Evolutionary conservation across 176 grass and related monocot genomes (phyloP).

Genomic region (Avena insularis): DNA sequence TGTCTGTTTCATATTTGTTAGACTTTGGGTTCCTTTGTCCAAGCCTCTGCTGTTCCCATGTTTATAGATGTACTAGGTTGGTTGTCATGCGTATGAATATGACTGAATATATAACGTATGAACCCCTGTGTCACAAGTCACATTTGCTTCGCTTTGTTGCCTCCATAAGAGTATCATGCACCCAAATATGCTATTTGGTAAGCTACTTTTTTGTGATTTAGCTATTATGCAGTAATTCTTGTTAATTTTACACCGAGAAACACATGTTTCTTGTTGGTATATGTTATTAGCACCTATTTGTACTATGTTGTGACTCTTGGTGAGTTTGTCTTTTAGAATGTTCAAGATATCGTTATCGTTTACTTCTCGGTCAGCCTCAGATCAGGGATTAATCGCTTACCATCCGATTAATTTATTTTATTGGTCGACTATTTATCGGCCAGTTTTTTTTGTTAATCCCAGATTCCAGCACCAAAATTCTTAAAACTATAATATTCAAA

Average conservation of each 20-base stretch:
- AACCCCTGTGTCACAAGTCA: background rate
- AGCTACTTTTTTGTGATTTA: background rate
- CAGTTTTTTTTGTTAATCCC: too few species aligned
- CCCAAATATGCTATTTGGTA: constrained; percentile 21
- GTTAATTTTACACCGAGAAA: background rate
- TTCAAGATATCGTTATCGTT: too few species aligned
- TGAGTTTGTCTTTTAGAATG: constrained; percentile 10
- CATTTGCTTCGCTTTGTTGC: background rate
- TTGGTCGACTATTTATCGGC: too few species aligned
- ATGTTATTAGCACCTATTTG: background rate
- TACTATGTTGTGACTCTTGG: background rate
- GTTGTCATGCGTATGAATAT: background rate
- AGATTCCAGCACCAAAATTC: too few species aligned
- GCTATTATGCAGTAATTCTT: background rate
- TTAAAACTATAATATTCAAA: too few species aligned
- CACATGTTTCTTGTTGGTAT: constrained; percentile 1
- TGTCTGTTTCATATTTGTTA: constrained; percentile 26
- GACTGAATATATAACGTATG: constrained; percentile 5
- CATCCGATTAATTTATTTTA: too few species aligned
- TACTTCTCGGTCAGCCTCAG: too few species aligned
- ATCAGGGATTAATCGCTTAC: too few species aligned
- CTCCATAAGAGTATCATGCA: background rate
- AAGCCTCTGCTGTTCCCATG: background rate
- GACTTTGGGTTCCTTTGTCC: background rate
- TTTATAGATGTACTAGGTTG: background rate